Percentiles rank a stretch among this genome's conserved stretches.
These are phyloP conservation scores for Phytophthora pluvialis DNA, from an alignment of 352 stramenopile species.

Conservation along the genomic window DNA sequence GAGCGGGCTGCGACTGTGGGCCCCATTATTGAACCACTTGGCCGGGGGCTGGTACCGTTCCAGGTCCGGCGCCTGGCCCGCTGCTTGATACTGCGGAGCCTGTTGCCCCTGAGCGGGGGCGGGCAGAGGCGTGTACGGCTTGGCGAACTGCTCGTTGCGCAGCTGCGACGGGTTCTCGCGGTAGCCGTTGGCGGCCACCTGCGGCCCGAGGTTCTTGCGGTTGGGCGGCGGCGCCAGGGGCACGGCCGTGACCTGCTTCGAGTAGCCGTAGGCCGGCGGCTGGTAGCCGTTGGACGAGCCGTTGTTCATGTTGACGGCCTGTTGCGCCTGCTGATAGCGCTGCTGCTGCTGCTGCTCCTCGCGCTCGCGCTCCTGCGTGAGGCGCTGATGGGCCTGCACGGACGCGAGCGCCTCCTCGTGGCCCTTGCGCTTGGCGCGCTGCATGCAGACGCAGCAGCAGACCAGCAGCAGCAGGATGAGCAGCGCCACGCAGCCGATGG, in stretches of 20 bases:
- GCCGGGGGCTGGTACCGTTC: constrained; percentile 28
- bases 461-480: constrained; percentile 72
- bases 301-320: constrained; percentile 34
- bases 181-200: constrained; percentile 55
- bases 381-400: constrained; percentile 60
- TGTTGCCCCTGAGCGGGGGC: constrained; percentile 14
- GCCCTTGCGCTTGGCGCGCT: constrained; percentile 82
- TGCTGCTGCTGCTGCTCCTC: constrained; percentile 48
- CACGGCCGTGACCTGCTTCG: constrained; percentile 38
- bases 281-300: constrained; percentile 39
- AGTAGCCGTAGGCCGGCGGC: constrained; percentile 34
- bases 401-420: constrained; percentile 64
- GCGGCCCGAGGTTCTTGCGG: constrained; percentile 40
- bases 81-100: constrained; percentile 13
- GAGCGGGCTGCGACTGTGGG: constrained; percentile 11
- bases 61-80: constrained; percentile 4
- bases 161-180: constrained; percentile 29
- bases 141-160: constrained; percentile 38
- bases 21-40: constrained; percentile 30
- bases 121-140: constrained; percentile 37
- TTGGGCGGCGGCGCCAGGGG: constrained; percentile 31
- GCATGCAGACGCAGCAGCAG: constrained; percentile 81
- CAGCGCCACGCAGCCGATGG: constrained; percentile 64
- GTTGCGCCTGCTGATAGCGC: constrained; percentile 55
- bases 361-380: constrained; percentile 47